Base-by-base conservation (phyloP, 495 filamentous ascomycete genomes). In the Podospora comata region DNA sequence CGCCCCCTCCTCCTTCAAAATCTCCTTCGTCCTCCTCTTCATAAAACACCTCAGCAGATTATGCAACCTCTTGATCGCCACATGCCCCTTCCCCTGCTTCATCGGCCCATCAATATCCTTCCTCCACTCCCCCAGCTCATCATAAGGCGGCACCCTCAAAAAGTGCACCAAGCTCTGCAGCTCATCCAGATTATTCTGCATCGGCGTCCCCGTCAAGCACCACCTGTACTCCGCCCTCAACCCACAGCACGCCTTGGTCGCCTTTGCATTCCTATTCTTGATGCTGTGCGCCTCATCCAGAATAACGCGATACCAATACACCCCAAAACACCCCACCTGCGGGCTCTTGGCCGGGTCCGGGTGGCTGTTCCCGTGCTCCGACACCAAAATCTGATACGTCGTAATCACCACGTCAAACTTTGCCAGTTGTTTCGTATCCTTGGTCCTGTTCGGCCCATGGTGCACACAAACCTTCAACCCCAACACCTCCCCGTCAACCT, bases 121-220 rank as follows among this genome's bases (percentile, higher is more conserved):
- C 72, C 92, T 92, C 93, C 94, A 99, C 60, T 88, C 84, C 7
- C 84, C 81, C 15, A 97, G 80, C 63, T 97, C 87, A 74, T 92
- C 86, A 75, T 91, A 98, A 1, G 95, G 96, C 68, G 90, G 89
- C 76, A 98, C 96, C n/a, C 92, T 86, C 9, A 99, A 82, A 74
- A 99, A 99, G 58, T 89, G 90, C 72, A 99, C 92, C 65, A 99
- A 77, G 72, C 91, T 95, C 69, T 98, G 94, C 58, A 99, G 79
- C 79, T 99, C 95, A 67, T 97, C 95, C n/a, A 99, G 85, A 68
- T 97, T 97, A 75, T 99, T 99, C 73, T 99, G 95, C 87, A 99
- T 89, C 0, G 95, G 95, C 5, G 95, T 99, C 68, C 95, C 95
- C 2, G 92, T 96, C 64, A 99, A 82, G 74, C 95, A 97, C 95